Conservation (phyloP, 2,329 filamentous ascomycete genomes). For the Magnaporthiopsis poae region DNA sequence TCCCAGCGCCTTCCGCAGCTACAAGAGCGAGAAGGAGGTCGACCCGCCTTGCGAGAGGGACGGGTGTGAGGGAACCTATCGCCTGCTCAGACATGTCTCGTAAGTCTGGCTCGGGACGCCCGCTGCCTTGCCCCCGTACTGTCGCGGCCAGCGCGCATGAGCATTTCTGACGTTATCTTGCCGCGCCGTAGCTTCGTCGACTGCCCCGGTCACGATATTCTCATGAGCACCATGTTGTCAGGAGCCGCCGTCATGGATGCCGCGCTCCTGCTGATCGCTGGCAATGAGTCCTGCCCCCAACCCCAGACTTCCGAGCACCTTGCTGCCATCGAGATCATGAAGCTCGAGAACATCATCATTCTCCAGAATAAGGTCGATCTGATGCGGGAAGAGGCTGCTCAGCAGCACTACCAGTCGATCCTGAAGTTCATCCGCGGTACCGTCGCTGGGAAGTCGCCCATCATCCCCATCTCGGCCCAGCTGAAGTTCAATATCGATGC, state of each 20-base stretch:
- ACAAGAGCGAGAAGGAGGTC: constrained; percentile 97
- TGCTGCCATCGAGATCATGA: constrained; percentile 99
- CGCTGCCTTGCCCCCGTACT: background rate
- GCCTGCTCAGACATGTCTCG: constrained; percentile 84
- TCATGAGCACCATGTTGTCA: constrained; percentile 99
- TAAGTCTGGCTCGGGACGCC: constrained; percentile 38
- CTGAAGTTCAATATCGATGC: constrained; percentile 99
- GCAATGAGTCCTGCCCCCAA: constrained; percentile 96
- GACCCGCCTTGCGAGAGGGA: constrained; percentile 92
- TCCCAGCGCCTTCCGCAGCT: constrained; percentile 91
- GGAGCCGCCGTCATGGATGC: constrained; percentile 99
- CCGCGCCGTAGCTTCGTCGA: constrained; percentile 67
- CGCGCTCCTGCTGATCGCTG: constrained; percentile 86
- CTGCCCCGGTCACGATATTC: constrained; percentile 99
- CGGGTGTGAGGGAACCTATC: constrained; percentile 78
- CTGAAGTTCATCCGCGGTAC: constrained; percentile 97
- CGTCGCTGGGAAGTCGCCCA: constrained; percentile 84
- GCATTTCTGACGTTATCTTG: constrained; percentile 9
- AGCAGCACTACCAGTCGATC: constrained; percentile 92
- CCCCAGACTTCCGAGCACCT: constrained; percentile 97
- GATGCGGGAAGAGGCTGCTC: constrained; percentile 90
- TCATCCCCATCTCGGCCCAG: constrained; percentile 95
- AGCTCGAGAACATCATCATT: constrained; percentile 98
- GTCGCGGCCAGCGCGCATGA: constrained; percentile 16
- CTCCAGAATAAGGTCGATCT: constrained; percentile 99